A percentile compares a stretch with the other conserved stretches of the same genome.
These are phyloP conservation scores for Trametes polyzona DNA, from an alignment of 1,284 basidiomycete genomes.

Conservation along the genomic window DNA sequence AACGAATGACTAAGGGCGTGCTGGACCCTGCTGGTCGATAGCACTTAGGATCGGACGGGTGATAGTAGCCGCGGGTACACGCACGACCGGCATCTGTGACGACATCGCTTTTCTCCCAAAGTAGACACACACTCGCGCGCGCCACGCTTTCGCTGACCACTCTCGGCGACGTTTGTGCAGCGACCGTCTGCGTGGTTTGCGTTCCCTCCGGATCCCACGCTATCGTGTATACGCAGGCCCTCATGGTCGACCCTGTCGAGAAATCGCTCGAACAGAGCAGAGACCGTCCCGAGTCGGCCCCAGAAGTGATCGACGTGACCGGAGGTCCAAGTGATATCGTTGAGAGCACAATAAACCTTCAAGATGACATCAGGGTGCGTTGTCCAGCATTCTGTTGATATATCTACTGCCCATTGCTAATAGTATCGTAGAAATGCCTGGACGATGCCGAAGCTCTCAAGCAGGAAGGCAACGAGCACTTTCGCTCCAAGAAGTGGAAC, in stretches of 20 bases:
- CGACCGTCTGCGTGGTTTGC: too few relatives aligned
- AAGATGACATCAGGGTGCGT: constrained; percentile 10
- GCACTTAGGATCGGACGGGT: neutral
- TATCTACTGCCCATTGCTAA: neutral
- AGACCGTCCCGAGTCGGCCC: neutral
- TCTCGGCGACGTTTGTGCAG: too few relatives aligned
- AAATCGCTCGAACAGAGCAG: too few relatives aligned
- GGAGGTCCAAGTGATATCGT: neutral
- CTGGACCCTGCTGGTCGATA: too few relatives aligned
- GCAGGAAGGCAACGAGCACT: constrained; percentile 58
- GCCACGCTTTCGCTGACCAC: too few relatives aligned
- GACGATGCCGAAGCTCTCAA: constrained; percentile 62
- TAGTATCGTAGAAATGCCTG: constrained; percentile 45
- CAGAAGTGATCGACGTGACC: neutral
- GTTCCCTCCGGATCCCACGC: too few relatives aligned
- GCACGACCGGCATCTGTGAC: neutral
- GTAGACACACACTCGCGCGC: neutral
- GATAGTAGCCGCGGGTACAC: neutral
- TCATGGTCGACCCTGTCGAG: too few relatives aligned
- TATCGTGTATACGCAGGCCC: too few relatives aligned
- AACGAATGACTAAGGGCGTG: too few relatives aligned
- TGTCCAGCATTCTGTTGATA: neutral
- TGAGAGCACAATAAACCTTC: neutral
- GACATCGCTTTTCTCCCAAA: neutral
- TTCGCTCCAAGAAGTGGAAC: constrained; percentile 57